phyloP scores from a whole-genome alignment of 2,329 filamentous ascomycete species.

The Xylariaceae sp. region DNA sequence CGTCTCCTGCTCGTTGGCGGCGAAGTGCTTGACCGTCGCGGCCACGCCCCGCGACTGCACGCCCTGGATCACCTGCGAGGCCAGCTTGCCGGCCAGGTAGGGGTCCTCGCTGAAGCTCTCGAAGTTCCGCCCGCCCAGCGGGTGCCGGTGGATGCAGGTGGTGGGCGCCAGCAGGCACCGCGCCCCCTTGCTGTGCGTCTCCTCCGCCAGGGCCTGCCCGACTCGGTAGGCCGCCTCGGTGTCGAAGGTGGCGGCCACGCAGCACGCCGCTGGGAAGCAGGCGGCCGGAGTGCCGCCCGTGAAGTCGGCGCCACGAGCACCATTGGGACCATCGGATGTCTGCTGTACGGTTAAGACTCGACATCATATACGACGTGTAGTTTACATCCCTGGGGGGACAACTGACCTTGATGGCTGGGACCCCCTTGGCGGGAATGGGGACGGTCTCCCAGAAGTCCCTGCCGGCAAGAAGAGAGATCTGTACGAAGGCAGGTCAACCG shows the following conservation, averaged over 20 bases:
- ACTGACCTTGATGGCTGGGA: slow-evolving; percentile 7
- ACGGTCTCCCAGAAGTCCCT: slow-evolving; percentile 9
- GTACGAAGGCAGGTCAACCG: neutral
- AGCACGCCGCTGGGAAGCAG: slow-evolving; percentile 25
- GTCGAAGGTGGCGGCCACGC: slow-evolving; percentile 56
- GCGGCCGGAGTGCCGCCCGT: slow-evolving; percentile 22
- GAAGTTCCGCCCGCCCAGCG: slow-evolving; percentile 40
- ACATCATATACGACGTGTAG: neutral
- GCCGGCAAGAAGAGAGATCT: slow-evolving; percentile 1
- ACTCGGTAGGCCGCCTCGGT: slow-evolving; percentile 46
- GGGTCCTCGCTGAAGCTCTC: slow-evolving; percentile 42
- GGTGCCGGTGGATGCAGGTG: slow-evolving; percentile 40
- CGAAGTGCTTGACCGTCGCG: slow-evolving; percentile 32
- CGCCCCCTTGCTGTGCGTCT: slow-evolving; percentile 49
- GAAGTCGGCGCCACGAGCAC: slow-evolving; percentile 49
- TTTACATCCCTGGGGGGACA: neutral
- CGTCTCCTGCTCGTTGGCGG: slow-evolving; percentile 32
- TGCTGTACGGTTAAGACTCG: too few relatives aligned
- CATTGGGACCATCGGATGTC: slow-evolving; percentile 55
- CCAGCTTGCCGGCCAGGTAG: slow-evolving; percentile 35
- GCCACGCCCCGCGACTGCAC: slow-evolving; percentile 34
- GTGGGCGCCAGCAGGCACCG: slow-evolving; percentile 65
- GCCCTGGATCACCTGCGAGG: slow-evolving; percentile 35
- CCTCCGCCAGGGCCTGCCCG: slow-evolving; percentile 52
- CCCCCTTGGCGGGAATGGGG: slow-evolving; percentile 4